phyloP scores from a whole-genome alignment of 2,329 filamentous ascomycete genomes.

The Talaromyces marneffei region DNA sequence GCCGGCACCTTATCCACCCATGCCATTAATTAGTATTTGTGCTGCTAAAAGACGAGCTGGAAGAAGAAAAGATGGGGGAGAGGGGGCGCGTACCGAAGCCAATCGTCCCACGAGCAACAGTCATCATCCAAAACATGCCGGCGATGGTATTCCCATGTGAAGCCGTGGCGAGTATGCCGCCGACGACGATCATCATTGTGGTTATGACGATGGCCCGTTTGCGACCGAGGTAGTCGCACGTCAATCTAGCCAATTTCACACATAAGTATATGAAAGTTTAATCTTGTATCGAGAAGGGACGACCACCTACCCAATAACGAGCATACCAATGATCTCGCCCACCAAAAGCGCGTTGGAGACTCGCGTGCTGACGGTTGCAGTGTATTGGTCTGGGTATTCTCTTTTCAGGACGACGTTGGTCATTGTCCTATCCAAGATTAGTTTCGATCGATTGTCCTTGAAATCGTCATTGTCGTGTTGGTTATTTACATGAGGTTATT shows the following conservation, averaged over 20 bases:
- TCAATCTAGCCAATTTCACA: too few relatives aligned
- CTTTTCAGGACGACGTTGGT: conserved; percentile 25
- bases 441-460: too few relatives aligned
- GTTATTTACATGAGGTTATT: conserved; percentile 24
- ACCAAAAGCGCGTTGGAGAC: conserved; percentile 26
- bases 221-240: conserved; percentile 44
- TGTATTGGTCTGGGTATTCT: conserved; percentile 24
- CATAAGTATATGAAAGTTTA: too few relatives aligned
- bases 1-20: conserved; percentile 27
- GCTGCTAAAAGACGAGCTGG: too few relatives aligned
- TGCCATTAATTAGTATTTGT: too few relatives aligned
- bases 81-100: conserved; percentile 38
- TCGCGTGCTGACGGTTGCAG: conserved; percentile 23
- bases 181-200: conserved; percentile 43
- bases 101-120: conserved; percentile 44
- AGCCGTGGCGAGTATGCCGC: conserved; percentile 43
- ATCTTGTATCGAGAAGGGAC: neutral
- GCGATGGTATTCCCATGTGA: conserved; percentile 41
- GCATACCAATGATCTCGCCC: conserved; percentile 25
- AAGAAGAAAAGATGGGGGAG: neutral
- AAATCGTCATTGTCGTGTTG: neutral
- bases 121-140: conserved; percentile 52
- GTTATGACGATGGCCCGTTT: conserved; percentile 44
- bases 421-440: conserved; percentile 22
- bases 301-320: conserved; percentile 22